phyloP scores from a whole-genome alignment of 352 stramenopile species.

The Phytophthora uliginosa region DNA sequence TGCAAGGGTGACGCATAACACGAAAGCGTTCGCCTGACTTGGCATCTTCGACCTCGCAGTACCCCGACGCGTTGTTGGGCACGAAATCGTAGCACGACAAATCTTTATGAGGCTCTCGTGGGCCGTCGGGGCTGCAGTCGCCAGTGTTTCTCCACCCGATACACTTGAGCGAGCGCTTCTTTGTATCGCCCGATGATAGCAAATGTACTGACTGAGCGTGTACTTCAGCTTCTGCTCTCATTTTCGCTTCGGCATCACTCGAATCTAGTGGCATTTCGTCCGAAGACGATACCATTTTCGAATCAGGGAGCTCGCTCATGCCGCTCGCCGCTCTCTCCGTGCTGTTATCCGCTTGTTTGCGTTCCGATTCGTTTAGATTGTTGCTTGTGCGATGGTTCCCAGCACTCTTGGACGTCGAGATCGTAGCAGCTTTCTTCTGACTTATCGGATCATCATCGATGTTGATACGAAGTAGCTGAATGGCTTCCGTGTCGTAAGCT shows the following conservation, averaged over 20 bases:
- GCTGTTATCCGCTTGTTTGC: too few species aligned
- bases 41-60: constrained; percentile 35
- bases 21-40: constrained; percentile 37
- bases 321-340: too few species aligned
- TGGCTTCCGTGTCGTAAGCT: background rate
- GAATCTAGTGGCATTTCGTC: background rate
- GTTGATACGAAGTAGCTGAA: constrained; percentile 20
- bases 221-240: constrained; percentile 14
- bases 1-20: constrained; percentile 44
- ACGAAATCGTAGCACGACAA: constrained; percentile 26
- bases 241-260: background rate
- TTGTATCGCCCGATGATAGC: constrained; percentile 25
- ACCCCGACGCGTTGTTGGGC: constrained; percentile 32
- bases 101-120: constrained; percentile 24
- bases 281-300: background rate
- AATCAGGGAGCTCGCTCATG: background rate
- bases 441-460: background rate
- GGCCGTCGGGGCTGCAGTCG: constrained; percentile 16
- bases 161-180: constrained; percentile 20
- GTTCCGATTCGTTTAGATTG: background rate
- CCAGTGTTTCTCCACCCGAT: constrained; percentile 32
- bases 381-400: background rate
- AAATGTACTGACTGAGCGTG: constrained; percentile 37
- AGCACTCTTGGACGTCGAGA: constrained; percentile 3
- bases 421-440: background rate